Percentiles rank a stretch among this genome's conserved stretches.
Evolutionary conservation across 352 stramenopile genomes (phyloP).

Genomic region (Plasmopara halstedii): DNA sequence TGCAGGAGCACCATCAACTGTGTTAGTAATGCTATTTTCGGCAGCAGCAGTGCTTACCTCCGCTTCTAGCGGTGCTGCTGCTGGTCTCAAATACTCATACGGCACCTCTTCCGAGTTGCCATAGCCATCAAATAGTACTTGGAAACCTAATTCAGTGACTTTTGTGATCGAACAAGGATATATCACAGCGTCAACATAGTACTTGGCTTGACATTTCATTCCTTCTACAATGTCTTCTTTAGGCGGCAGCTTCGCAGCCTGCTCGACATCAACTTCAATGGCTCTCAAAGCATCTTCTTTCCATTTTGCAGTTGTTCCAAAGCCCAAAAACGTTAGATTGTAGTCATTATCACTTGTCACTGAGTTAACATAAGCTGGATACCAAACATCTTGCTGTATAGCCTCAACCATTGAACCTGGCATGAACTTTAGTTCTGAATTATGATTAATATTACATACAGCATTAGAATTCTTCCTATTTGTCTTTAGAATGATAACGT

Average conservation of each 20-base stretch:
- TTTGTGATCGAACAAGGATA: constrained; percentile 67
- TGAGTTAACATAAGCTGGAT: constrained; percentile 54
- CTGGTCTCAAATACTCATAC: constrained; percentile 73
- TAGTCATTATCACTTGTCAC: constrained; percentile 44
- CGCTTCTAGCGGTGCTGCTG: background rate
- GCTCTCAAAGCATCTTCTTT: constrained; percentile 29
- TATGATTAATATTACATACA: constrained; percentile 1
- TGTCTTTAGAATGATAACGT: background rate
- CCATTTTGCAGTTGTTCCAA: constrained; percentile 54
- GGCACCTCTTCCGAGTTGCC: constrained; percentile 88
- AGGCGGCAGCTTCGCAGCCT: constrained; percentile 21
- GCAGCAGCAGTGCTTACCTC: constrained; percentile 10
- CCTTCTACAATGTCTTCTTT: constrained; percentile 41
- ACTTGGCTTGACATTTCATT: constrained; percentile 67
- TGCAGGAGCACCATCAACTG: constrained; percentile 8
- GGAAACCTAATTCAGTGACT: constrained; percentile 63
- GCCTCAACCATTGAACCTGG: constrained; percentile 52
- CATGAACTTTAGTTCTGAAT: constrained; percentile 36
- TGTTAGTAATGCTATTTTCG: constrained; percentile 13
- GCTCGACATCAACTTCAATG: constrained; percentile 27
- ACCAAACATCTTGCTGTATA: constrained; percentile 59
- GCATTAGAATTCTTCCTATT: background rate
- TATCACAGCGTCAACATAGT: constrained; percentile 69
- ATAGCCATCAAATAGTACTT: constrained; percentile 84
- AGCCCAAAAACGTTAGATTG: constrained; percentile 71